Evolutionary conservation across 1,284 basidiomycete genomes (phyloP).

Genomic region (Papiliotrema nemorosa): DNA sequence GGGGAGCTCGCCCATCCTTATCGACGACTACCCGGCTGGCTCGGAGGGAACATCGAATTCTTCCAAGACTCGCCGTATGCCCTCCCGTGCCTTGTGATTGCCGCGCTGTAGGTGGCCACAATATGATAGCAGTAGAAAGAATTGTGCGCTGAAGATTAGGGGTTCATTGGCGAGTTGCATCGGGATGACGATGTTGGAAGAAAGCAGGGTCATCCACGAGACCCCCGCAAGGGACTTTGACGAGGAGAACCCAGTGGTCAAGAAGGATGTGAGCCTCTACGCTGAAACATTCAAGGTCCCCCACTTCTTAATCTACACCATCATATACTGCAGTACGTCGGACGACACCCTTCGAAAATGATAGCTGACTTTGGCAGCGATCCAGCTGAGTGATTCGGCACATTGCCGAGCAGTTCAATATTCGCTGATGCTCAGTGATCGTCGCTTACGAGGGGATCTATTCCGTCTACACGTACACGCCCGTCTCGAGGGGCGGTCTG

Average conservation of each 20-base stretch:
- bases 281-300: slow-evolving; percentile 4
- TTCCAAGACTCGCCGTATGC: slow-evolving; percentile 25
- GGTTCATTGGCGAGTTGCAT: background rate
- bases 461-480: slow-evolving; percentile 24
- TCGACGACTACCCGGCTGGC: slow-evolving; percentile 20
- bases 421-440: slow-evolving; percentile 5
- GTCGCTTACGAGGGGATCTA: slow-evolving; percentile 26
- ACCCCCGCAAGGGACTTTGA: no score
- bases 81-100: slow-evolving; percentile 18
- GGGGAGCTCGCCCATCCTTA: slow-evolving; percentile 26
- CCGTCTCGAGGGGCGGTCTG: slow-evolving; percentile 16
- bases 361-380: slow-evolving; percentile 1
- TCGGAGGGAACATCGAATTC: slow-evolving; percentile 17
- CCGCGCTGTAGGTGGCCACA: background rate
- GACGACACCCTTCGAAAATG: background rate
- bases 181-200: no score
- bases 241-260: no score
- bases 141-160: background rate
- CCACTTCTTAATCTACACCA: slow-evolving; percentile 13
- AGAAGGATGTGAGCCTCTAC: no score
- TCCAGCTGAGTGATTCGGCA: no score
- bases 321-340: slow-evolving; percentile 16
- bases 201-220: no score
- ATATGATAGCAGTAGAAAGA: background rate
- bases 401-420: no score